Evolutionary conservation across 2,329 filamentous ascomycete species (phyloP).

Genomic region (Xylaria digitata): DNA sequence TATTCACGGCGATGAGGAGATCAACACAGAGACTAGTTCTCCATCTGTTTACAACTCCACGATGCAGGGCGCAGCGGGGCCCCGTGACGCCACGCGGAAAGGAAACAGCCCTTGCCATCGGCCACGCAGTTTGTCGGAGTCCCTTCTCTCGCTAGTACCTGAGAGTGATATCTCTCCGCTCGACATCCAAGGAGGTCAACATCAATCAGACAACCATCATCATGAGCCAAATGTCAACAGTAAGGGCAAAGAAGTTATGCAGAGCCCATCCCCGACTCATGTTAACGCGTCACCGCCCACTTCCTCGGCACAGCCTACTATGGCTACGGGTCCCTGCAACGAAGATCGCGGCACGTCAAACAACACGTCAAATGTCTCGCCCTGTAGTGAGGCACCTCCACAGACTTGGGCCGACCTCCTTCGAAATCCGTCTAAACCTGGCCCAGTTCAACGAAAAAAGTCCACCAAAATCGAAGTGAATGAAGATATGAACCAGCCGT

Average conservation of each 20-base stretch:
- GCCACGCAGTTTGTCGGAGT: constrained; percentile 16
- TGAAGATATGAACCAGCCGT: background rate
- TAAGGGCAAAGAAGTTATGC: background rate
- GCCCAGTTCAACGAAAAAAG: background rate
- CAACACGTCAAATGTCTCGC: background rate
- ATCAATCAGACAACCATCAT: background rate
- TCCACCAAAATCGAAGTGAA: background rate
- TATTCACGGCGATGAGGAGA: background rate
- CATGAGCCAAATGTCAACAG: background rate
- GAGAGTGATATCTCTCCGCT: background rate
- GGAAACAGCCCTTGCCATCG: background rate
- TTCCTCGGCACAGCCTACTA: background rate
- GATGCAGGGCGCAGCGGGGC: background rate
- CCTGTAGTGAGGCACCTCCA: background rate
- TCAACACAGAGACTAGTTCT: background rate
- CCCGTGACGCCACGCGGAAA: background rate
- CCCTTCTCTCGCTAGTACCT: background rate
- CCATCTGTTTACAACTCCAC: background rate
- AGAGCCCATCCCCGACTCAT: background rate
- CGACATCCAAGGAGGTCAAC: background rate
- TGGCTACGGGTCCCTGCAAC: background rate
- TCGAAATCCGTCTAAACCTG: background rate
- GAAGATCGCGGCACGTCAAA: background rate
- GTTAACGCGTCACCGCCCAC: background rate
- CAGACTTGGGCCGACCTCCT: background rate